Evolutionary conservation across 1,139 yeast genomes (phyloP).

Genomic region (Diutina catenulata): DNA sequence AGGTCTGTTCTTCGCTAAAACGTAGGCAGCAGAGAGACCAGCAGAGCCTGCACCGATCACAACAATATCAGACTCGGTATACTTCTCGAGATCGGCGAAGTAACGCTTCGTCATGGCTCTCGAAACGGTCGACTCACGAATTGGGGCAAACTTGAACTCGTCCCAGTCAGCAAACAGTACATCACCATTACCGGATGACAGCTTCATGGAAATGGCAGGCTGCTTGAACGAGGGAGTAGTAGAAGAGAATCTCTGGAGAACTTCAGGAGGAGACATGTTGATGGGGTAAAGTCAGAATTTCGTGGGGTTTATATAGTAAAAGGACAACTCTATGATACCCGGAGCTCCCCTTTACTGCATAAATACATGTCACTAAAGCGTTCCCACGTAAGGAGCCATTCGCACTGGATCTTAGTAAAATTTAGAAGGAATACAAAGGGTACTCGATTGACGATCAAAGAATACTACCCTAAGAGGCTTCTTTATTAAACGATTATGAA

Average conservation of each 20-base stretch:
- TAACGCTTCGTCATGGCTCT: slow-evolving; percentile 75
- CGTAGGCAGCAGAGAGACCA: slow-evolving; percentile 66
- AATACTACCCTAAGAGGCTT: too few species aligned
- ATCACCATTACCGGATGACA: slow-evolving; percentile 6
- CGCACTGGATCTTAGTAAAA: too few species aligned
- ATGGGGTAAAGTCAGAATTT: neutral
- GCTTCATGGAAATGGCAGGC: too few species aligned
- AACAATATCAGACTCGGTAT: slow-evolving; percentile 64
- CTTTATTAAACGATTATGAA: too few species aligned
- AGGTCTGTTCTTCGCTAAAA: slow-evolving; percentile 63
- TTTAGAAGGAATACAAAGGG: too few species aligned
- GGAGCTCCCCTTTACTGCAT: too few species aligned
- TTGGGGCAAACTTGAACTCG: slow-evolving; percentile 55
- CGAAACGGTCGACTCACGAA: slow-evolving; percentile 71
- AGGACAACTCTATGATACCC: neutral
- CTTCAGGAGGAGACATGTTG: neutral
- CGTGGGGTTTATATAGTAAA: neutral
- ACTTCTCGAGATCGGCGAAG: slow-evolving; percentile 62
- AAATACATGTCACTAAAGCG: too few species aligned
- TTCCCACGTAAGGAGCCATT: too few species aligned
- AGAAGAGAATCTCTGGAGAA: too few species aligned
- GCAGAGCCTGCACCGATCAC: slow-evolving; percentile 76
- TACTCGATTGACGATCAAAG: too few species aligned
- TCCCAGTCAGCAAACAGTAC: slow-evolving; percentile 46
- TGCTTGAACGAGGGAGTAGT: too few species aligned